Percentiles rank a stretch among this genome's conserved stretches.
These are phyloP conservation scores for Aspergillus arachidicola DNA, from an alignment of 2,329 filamentous ascomycete species.

Conservation along the genomic window DNA sequence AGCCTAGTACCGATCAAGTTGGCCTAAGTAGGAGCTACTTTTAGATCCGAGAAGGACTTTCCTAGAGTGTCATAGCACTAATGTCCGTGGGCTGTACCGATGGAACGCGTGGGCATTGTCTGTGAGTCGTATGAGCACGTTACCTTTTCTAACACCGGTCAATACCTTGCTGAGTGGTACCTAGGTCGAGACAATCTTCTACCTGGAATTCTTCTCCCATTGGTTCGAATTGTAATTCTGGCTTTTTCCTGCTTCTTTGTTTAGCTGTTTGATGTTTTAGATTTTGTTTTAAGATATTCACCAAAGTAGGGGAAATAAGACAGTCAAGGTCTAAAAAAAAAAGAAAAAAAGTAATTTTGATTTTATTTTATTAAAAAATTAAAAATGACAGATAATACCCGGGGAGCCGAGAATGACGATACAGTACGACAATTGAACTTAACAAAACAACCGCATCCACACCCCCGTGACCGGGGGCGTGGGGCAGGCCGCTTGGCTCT, in stretches of 20 bases:
- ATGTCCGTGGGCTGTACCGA: background rate
- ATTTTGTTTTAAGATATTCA: background rate
- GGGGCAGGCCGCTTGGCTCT: conserved; percentile 17
- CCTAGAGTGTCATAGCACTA: background rate
- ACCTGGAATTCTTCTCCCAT: too few relatives aligned
- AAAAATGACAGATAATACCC: conserved; percentile 4
- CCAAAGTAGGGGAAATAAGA: background rate
- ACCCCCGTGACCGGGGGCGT: conserved; percentile 17
- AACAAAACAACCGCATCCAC: conserved; percentile 6
- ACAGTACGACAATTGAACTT: conserved; percentile 3
- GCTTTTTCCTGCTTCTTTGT: background rate
- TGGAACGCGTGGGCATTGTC: background rate
- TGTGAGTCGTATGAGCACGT: background rate
- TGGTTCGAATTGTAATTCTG: background rate
- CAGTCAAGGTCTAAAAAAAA: background rate
- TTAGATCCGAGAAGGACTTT: background rate
- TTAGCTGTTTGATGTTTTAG: background rate
- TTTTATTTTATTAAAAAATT: background rate
- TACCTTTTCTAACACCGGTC: too few relatives aligned
- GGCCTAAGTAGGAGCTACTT: background rate
- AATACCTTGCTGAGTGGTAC: too few relatives aligned
- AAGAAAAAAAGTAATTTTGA: background rate
- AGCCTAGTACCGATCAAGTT: background rate
- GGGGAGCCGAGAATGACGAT: conserved; percentile 8
- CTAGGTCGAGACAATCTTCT: too few relatives aligned